Conservation (phyloP, 2,329 filamentous ascomycete genomes). For the Ilyonectria destructans region DNA sequence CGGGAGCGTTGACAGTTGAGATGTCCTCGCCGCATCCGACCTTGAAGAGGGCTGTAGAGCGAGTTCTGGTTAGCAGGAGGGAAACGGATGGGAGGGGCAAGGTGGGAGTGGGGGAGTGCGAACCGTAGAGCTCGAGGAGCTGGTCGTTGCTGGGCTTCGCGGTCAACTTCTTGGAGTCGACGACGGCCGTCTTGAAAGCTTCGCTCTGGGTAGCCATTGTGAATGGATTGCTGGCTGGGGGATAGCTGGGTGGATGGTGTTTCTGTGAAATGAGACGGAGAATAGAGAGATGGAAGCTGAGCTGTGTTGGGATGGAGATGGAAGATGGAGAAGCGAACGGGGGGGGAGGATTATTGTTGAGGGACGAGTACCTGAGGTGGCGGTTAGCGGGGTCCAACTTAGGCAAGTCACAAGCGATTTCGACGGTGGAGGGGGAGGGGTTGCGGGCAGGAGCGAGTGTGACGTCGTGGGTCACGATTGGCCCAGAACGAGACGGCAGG, state of each 20-base stretch:
- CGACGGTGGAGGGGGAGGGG: slow-evolving; percentile 19
- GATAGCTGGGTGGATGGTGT: slow-evolving; percentile 21
- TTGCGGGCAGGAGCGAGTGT: slow-evolving; percentile 15
- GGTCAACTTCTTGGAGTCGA: slow-evolving; percentile 78
- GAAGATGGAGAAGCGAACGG: slow-evolving; percentile 19
- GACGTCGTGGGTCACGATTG: slow-evolving; percentile 33
- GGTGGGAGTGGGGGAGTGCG: slow-evolving; percentile 42
- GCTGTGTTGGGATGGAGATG: slow-evolving; percentile 28
- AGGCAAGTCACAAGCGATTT: slow-evolving; percentile 29
- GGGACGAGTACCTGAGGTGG: slow-evolving; percentile 21
- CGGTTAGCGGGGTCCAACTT: slow-evolving; percentile 27
- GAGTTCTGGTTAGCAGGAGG: slow-evolving; percentile 20
- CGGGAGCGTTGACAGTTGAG: slow-evolving; percentile 69
- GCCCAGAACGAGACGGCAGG: slow-evolving; percentile 4
- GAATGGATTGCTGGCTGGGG: slow-evolving; percentile 34
- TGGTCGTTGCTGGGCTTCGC: slow-evolving; percentile 76
- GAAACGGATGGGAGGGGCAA: neutral
- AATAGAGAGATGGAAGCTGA: slow-evolving; percentile 18
- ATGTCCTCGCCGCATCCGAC: slow-evolving; percentile 72
- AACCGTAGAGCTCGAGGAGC: slow-evolving; percentile 76
- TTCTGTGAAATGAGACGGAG: neutral
- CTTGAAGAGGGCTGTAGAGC: slow-evolving; percentile 70
- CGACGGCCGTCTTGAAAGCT: slow-evolving; percentile 71
- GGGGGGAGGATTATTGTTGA: slow-evolving; percentile 36
- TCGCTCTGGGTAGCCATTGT: slow-evolving; percentile 62